Evolutionary conservation across 1,284 basidiomycete genomes (phyloP).

Genomic region (Ustilago cynodontis): DNA sequence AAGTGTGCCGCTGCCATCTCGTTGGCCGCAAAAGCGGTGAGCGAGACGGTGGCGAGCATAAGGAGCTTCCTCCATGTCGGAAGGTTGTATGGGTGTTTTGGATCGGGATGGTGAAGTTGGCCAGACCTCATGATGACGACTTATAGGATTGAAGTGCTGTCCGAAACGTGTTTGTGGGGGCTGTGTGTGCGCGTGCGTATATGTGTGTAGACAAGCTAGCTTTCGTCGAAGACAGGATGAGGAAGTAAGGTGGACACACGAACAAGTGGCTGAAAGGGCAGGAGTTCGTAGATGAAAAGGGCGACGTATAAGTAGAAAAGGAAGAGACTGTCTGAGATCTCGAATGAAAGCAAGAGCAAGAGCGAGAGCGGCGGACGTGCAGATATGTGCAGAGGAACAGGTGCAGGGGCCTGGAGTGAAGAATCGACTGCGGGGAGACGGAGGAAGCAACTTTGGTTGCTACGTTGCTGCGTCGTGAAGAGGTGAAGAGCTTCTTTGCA

Average conservation of each 20-base stretch:
- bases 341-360: background rate
- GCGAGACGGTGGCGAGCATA: slow-evolving; percentile 62
- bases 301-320: background rate
- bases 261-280: background rate
- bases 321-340: too few species aligned
- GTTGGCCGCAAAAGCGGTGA: slow-evolving; percentile 65
- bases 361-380: background rate
- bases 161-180: too few species aligned
- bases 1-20: slow-evolving; percentile 60
- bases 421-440: background rate
- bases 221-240: background rate
- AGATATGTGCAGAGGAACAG: background rate
- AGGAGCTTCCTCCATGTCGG: slow-evolving; percentile 61
- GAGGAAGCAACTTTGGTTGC: background rate
- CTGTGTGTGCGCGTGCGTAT: too few species aligned
- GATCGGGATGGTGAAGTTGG: slow-evolving; percentile 44
- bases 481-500: background rate
- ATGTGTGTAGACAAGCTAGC: background rate
- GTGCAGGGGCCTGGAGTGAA: background rate
- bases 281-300: background rate
- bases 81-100: slow-evolving; percentile 56
- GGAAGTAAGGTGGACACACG: background rate
- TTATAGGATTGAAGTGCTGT: too few species aligned
- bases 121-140: slow-evolving; percentile 27
- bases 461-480: background rate